A percentile compares a stretch with the other conserved stretches of the same genome.
Evolutionary conservation across 2,329 filamentous ascomycete genomes (phyloP).

Genomic region (Graphilbum fragrans): DNA sequence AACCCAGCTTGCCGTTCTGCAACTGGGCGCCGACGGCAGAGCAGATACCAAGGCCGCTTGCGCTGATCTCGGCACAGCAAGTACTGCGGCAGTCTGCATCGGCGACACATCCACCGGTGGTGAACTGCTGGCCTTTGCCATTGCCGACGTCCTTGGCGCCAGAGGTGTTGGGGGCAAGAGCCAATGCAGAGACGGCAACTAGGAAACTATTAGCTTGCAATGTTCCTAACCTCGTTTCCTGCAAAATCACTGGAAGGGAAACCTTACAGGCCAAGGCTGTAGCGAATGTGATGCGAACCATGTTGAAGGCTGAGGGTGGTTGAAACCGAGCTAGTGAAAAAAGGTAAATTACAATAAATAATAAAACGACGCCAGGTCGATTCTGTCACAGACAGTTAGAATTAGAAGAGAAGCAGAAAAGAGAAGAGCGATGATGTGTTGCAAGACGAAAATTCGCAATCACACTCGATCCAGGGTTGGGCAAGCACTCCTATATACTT

Average conservation of each 20-base stretch:
- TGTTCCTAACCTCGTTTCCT: too few species aligned
- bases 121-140: conserved; percentile 18
- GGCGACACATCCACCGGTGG: conserved; percentile 20
- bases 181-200: conserved; percentile 16
- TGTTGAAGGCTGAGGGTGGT: too few species aligned
- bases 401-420: background rate
- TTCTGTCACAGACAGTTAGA: background rate
- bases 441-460: too few species aligned
- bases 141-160: conserved; percentile 18
- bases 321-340: conserved; percentile 1
- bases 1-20: conserved; percentile 22
- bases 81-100: conserved; percentile 17
- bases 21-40: conserved; percentile 17
- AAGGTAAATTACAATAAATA: conserved; percentile 1
- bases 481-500: too few species aligned
- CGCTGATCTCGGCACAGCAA: conserved; percentile 17
- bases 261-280: conserved; percentile 16
- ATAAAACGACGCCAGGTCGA: conserved; percentile 9
- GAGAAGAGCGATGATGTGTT: background rate
- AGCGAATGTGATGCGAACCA: conserved; percentile 17
- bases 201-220: too few species aligned
- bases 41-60: conserved; percentile 17
- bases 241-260: background rate
- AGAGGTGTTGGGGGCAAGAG: conserved; percentile 17
- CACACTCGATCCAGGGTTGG: too few species aligned